Conservation (phyloP, 306 rosid species). For the Sicyos edulis region DNA sequence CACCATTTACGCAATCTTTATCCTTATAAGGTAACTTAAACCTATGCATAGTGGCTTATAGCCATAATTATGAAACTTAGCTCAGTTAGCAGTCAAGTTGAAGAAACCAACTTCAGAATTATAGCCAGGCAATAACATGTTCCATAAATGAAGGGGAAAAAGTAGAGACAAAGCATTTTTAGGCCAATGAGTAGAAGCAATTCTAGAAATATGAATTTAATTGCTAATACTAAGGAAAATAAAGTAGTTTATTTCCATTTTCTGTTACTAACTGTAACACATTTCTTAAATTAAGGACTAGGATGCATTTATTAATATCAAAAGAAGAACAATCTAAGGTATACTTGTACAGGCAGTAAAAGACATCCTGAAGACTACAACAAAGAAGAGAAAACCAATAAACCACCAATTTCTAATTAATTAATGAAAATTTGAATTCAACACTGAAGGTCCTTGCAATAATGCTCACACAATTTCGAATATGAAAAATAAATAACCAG, state of each 20-base stretch:
- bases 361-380: background rate
- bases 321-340: slow-evolving; percentile 10
- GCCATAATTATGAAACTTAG: background rate
- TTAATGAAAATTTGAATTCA: too few relatives aligned
- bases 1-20: background rate
- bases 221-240: background rate
- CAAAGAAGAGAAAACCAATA: background rate
- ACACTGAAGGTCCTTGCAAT: too few relatives aligned
- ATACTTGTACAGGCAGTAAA: background rate
- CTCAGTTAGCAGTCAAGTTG: background rate
- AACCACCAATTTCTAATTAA: too few relatives aligned
- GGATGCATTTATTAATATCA: slow-evolving; percentile 19
- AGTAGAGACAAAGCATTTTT: background rate
- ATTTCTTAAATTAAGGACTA: background rate
- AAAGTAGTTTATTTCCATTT: background rate
- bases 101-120: background rate
- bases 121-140: background rate
- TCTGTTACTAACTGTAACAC: background rate
- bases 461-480: too few relatives aligned
- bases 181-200: background rate
- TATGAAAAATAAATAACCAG: background rate
- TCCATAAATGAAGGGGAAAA: background rate
- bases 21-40: background rate
- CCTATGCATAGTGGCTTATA: background rate
- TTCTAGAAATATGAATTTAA: background rate